Evolutionary conservation across 495 filamentous ascomycete species (phyloP), one percentile per base, ranked within the genome.

Genomic region (Baudoinia panamericana): DNA sequence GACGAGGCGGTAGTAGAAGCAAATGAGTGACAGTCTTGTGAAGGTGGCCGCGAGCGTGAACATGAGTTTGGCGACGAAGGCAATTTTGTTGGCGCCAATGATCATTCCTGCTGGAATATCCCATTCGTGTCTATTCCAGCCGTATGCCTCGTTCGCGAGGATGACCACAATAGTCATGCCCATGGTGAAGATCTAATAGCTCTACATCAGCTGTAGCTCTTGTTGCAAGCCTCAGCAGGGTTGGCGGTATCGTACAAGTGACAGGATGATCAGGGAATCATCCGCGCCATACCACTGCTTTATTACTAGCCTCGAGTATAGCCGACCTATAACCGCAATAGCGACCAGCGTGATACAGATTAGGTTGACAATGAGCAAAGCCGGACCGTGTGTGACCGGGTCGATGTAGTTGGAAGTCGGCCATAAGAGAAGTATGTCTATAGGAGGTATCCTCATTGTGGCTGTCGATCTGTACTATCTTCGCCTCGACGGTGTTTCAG

Each of bases 21-120:
- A 69, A 6, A 77, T 56, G 17, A 77, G 60, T 1, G 72, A 76
- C 18, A 76, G 55, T 25, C 76, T 72, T 21, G 69, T 75, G 19
- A 75, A 56, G 11, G 54, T 63, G 2, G 72, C 68, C 2, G 72
- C 60, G 21, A 70, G 9, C 0, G 64, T 66, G 51, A 77, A 78
- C 16, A 68, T 51, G 8, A 73, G 60, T 45, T 73, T 64, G 30
- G 68, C 70, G 8, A 57, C 51, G 27, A 77, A 54, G 13, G 71
- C 66, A 29, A 74, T 51, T 39, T 68, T 66, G 39, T 63, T 55
- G 21, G 53, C 40, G 15, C 7, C 15, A 29, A 27, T 27, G 16
- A 52, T 43, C 48, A 41, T 39, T 9, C 1, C 4, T 12, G 23
- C 6, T 12, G 32, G 10, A 6, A 41, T 5, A 20, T 41, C 30